Base-by-base conservation (phyloP, 78 protist species). In the Cyanophora paradoxa region DNA sequence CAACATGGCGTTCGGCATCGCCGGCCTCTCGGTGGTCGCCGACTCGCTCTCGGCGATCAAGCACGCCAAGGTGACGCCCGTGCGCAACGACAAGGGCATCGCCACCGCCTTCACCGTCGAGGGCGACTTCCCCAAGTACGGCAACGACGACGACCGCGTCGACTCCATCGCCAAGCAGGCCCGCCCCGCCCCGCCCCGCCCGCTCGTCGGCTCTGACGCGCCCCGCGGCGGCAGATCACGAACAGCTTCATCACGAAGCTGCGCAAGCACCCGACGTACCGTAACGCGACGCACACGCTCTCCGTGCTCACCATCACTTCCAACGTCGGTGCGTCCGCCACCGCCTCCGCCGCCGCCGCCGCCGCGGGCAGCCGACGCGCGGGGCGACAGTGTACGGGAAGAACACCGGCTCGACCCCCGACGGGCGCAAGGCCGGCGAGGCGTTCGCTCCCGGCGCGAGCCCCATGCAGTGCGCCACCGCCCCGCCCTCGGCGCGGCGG, bases 121-220 rank as follows among this genome's bases (percentile, higher is more conserved):
- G 61, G 81, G 81, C 28, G 72, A 62, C 28, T 76, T 36, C 81
- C 81, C 81, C 39, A 42, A 30, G 48, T 76, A 22, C 61, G 81
- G 81, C 71, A 76, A 76, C 71, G 72, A 76, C 71, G 72, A 76
- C 71, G 81, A 76, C 61, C 63, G 58, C 52, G 73, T 40, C 50
- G 81, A 76, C 59, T 30, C 33, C 48, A 41, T 74, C 65, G n/a
- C n/a, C n/a, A n/a, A n/a, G n/a, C n/a, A n/a, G n/a, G n/a, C n/a
- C n/a, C n/a, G n/a, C n/a, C n/a, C n/a, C n/a, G n/a, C n/a, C n/a
- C n/a, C n/a, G n/a, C n/a, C n/a, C n/a, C n/a, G n/a, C n/a, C n/a
- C n/a, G n/a, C n/a, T n/a, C n/a, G n/a, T n/a, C n/a, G n/a, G n/a
- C n/a, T n/a, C n/a, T n/a, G n/a, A n/a, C n/a, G n/a, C n/a, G n/a